Evolutionary conservation across 148 eudicot species (phyloP).

Genomic region (Cornus florida): DNA sequence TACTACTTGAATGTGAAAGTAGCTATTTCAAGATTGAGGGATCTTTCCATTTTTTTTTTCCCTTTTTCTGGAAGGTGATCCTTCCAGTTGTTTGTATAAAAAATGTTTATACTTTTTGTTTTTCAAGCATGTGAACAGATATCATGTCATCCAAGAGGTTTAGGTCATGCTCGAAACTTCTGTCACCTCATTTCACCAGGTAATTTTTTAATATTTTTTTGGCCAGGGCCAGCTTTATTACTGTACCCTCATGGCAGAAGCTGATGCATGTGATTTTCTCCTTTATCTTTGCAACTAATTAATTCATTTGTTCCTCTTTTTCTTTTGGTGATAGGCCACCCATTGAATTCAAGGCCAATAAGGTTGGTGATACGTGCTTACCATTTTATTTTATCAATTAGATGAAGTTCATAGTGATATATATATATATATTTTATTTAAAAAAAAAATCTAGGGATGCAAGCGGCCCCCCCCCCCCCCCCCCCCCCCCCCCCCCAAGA

Average conservation of each 20-base stretch:
- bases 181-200: constrained; percentile 34
- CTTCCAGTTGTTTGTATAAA: not conserved
- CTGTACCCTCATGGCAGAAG: not conserved
- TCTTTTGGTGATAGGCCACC: constrained; percentile 27
- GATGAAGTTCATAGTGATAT: not conserved
- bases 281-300: constrained; percentile 6
- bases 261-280: not conserved
- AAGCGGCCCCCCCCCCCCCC: not conserved
- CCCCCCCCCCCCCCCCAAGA: no score
- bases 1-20: not conserved
- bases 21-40: not conserved
- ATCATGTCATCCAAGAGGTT: constrained; percentile 16
- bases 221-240: not conserved
- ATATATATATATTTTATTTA: not conserved
- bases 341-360: constrained; percentile 25
- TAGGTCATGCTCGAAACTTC: constrained; percentile 29
- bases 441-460: not conserved
- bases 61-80: not conserved
- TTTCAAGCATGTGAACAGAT: constrained; percentile 24
- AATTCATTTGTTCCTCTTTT: not conserved
- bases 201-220: constrained; percentile 6
- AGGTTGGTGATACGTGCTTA: constrained; percentile 29
- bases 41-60: not conserved
- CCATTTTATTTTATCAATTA: not conserved
- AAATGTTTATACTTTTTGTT: constrained; percentile 2